These are phyloP conservation scores for Didymella pinodella DNA, from an alignment of 2,329 filamentous ascomycete genomes.

Conservation along the genomic window DNA sequence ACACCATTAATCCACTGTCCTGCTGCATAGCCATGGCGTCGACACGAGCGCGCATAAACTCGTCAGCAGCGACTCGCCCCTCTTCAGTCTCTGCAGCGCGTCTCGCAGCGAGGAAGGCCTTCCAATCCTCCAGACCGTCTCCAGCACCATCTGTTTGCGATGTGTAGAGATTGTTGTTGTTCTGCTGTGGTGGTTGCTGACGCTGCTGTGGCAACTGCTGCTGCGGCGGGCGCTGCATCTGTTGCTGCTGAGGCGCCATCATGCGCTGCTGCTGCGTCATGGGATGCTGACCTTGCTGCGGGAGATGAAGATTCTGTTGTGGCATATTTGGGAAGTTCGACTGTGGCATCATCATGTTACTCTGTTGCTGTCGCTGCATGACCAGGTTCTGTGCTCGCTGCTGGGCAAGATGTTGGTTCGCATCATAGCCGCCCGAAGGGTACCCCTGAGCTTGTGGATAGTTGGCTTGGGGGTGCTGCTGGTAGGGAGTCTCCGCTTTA, in stretches of 20 bases:
- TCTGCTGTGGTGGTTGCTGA: constrained; percentile 38
- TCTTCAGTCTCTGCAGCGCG: constrained; percentile 60
- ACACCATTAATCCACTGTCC: constrained; percentile 80
- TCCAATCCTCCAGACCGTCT: constrained; percentile 64
- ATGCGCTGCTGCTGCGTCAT: constrained; percentile 45
- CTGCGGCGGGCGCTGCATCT: constrained; percentile 34
- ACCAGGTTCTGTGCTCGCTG: constrained; percentile 63
- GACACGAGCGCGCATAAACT: constrained; percentile 73
- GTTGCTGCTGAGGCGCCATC: constrained; percentile 37
- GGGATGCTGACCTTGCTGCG: constrained; percentile 37
- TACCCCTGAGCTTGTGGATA: constrained; percentile 45
- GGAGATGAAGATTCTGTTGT: constrained; percentile 26
- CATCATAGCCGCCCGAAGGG: constrained; percentile 47
- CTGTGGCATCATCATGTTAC: constrained; percentile 38
- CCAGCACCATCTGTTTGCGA: constrained; percentile 82
- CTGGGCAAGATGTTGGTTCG: constrained; percentile 59
- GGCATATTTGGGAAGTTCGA: constrained; percentile 31
- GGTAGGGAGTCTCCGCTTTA: constrained; percentile 59
- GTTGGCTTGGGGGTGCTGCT: constrained; percentile 37
- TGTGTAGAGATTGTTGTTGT: constrained; percentile 47
- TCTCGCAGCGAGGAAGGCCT: constrained; percentile 66
- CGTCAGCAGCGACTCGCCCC: constrained; percentile 66
- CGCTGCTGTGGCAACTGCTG: constrained; percentile 40
- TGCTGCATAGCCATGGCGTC: constrained; percentile 70
- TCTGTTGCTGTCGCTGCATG: constrained; percentile 44